Evolutionary conservation across 1,284 basidiomycete genomes (phyloP).

Genomic region (Cutaneotrichosporon sp.): DNA sequence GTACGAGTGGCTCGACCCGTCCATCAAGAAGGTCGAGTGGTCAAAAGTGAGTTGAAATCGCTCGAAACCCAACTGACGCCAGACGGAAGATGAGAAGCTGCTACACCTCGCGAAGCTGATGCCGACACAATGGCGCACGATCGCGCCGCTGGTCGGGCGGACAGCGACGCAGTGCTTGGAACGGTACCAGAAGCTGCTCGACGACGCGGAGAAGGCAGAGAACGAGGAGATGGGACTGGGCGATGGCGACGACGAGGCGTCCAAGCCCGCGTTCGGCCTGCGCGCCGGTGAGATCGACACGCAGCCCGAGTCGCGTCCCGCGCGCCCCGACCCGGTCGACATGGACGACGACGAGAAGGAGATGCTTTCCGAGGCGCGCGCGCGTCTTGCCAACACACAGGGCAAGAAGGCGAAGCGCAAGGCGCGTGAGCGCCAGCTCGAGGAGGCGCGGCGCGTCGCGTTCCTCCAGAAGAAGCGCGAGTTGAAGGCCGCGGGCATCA

Average conservation of each 20-base stretch:
- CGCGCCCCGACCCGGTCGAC: conserved; percentile 97
- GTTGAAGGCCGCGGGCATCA: conserved; percentile 95
- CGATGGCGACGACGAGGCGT: conserved; percentile 72
- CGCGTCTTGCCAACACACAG: conserved; percentile 97
- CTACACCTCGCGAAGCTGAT: conserved; percentile 97
- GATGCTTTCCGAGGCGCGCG: conserved; percentile 98
- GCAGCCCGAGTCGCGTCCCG: conserved; percentile 97
- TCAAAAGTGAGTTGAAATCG: conserved; percentile 69
- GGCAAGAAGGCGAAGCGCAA: conserved; percentile 99
- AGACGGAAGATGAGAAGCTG: conserved; percentile 98
- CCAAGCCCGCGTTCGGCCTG: conserved; percentile 87
- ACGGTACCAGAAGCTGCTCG: conserved; percentile 94
- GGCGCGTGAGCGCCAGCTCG: conserved; percentile 91
- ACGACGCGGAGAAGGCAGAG: conserved; percentile 95
- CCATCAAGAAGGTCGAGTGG: conserved; percentile 99
- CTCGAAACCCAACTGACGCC: conserved; percentile 11
- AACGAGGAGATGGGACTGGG: conserved; percentile 87
- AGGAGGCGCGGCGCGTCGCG: conserved; percentile 91
- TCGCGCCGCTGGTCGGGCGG: conserved; percentile 98
- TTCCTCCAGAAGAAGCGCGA: conserved; percentile 98
- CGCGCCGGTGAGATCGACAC: conserved; percentile 98
- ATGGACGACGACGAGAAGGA: conserved; percentile 99
- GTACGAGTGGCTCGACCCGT: conserved; percentile 99
- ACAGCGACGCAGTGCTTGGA: conserved; percentile 98
- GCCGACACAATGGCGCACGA: conserved; percentile 99